Evolutionary conservation across 2,329 filamentous ascomycete genomes (phyloP), one percentile per base, ranked within the genome.

Genomic region (Ceratocystis diversiconidia): DNA sequence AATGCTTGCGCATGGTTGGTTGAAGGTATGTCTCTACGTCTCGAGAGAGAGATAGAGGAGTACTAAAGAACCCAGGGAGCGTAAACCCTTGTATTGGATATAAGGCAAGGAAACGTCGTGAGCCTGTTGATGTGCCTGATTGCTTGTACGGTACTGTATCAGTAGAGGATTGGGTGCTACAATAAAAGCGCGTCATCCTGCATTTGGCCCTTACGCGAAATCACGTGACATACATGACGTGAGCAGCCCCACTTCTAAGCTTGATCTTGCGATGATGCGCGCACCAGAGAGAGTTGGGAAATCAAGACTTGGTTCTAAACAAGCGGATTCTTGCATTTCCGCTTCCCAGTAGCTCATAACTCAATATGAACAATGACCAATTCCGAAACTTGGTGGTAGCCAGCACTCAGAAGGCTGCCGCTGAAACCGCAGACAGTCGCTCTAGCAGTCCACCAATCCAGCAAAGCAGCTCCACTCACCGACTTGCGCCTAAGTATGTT

Each of bases 341-440:
- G n/a, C 30, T 41, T 10, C 19, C 22, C 32, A n/a, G 25, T 28
- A 5, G 5, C 7, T 48, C 8, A 62, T 48, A 15, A 43, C 17
- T 32, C 32, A 44, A 55, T 46, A 97, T 99, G 94, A 95, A 97
- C 74, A 97, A 97, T 79, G 85, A 91, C 55, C 90, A 96, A 72
- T 99, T 99, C 72, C 87, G 94, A 65, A 87, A 88, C 69, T 82
- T 97, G 5, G 75, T 96, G 25, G 79, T 85, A 59, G 74, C 75
- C 50, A 79, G 79, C 67, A 72, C 79, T 5, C 72, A 74, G 65
- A 79, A 78, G 67, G 68, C 75, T 36, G 68, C 75, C 30, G 63
- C 71, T 75, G 64, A 75, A 8, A 19, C 61, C 12, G n/a, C 41
- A 28, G 65, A 17, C 30, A 6, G 15, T 57, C 17, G 15, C 10